Conservation (phyloP, 1,139 yeast genomes). For the Tardiomyces depauwii region DNA sequence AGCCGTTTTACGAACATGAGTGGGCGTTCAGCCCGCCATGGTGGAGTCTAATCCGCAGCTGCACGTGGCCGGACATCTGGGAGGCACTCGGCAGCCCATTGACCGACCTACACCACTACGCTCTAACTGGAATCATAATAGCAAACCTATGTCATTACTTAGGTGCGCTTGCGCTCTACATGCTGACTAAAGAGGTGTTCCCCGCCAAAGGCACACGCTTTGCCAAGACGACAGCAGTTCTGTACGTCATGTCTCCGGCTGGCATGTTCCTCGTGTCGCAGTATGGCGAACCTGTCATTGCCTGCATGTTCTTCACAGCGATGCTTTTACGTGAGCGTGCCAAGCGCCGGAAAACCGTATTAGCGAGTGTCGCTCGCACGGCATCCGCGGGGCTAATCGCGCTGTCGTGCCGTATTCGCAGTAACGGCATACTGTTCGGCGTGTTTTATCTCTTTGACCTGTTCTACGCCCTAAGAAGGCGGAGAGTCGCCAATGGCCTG, state of each 20-base stretch:
- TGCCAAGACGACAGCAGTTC: neutral
- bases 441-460: neutral
- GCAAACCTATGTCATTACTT: neutral
- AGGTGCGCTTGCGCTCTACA: neutral
- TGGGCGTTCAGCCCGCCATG: neutral
- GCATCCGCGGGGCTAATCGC: neutral
- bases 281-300: neutral
- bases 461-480: neutral
- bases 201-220: neutral
- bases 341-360: neutral
- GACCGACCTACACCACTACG: neutral
- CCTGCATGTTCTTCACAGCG: neutral
- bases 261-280: neutral
- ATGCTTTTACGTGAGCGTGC: neutral
- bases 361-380: neutral
- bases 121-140: neutral
- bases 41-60: neutral
- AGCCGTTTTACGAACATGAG: neutral
- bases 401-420: neutral
- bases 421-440: neutral
- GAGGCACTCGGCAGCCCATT: neutral
- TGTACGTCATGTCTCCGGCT: neutral
- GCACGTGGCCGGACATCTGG: neutral
- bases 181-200: neutral
- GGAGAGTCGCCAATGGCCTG: neutral